Evolutionary conservation across 176 grass and related monocot species (phyloP).

Genomic region (Rhynchospora tenuis): DNA sequence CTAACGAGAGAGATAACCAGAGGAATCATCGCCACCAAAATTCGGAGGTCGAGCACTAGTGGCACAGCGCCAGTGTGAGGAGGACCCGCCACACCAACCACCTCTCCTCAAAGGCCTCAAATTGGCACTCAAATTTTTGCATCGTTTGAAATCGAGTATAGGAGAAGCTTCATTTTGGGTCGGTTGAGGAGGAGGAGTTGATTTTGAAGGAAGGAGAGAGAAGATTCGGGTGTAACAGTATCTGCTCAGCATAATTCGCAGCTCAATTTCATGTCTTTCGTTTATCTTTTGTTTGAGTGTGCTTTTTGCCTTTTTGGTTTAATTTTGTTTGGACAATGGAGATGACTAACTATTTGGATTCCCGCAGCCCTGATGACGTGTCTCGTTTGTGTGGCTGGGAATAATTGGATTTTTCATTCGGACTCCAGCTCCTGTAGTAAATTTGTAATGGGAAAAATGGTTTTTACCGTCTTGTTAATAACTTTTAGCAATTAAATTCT

Average conservation of each 20-base stretch:
- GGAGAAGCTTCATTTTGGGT: background rate
- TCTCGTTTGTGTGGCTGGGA: background rate
- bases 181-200: background rate
- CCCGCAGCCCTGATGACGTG: background rate
- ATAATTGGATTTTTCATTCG: background rate
- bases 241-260: background rate
- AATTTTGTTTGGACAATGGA: background rate
- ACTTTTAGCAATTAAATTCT: no score
- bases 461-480: no score
- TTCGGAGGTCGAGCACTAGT: conserved; percentile 13
- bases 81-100: background rate
- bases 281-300: background rate
- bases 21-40: conserved; percentile 9
- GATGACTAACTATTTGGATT: background rate
- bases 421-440: no score
- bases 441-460: no score
- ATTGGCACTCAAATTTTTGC: background rate
- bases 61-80: background rate
- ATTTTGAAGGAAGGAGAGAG: background rate
- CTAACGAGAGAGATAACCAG: conserved; percentile 12
- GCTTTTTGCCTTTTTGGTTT: background rate
- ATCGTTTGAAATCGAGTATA: background rate
- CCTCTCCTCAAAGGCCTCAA: background rate
- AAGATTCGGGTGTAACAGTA: background rate
- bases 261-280: conserved; percentile 19